Evolutionary conservation across 257 asterid genomes (phyloP), one percentile per base, ranked within the genome.

Genomic region (Nicotiana otophora): DNA sequence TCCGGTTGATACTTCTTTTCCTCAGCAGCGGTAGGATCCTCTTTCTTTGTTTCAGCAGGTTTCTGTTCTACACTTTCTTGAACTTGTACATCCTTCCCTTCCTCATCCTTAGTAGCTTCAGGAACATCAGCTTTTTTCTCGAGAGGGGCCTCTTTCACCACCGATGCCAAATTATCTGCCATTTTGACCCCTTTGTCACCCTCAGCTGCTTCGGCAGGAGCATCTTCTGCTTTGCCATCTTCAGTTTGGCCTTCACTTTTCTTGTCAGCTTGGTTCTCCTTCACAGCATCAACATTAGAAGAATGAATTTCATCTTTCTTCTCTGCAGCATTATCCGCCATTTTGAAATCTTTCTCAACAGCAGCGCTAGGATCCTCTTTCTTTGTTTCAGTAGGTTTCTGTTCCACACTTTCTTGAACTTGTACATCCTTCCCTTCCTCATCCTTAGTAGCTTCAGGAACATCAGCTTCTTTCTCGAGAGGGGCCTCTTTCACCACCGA

Each of bases 21-120:
- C n/a, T 53, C 65, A 33, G 9, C 78, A 53, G 42, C 82, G 16
- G 48, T 86, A 64, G 78, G 72, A 17, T 23, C 81, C 30, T 66
- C 82, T 79, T 84, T 70, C 62, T 55, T 78, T 66, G 78, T 85
- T 79, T 66, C 84, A 76, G 42, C 39, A 5, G 83, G 58, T 81
- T 36, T 28, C 31, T 69, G 83, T 42, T 84, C 84, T 17, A 64
- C n/a, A 20, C 88, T 55, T 17, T 2, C 62, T 55, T 55, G 63
- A 6, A 57, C 26, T 8, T 57, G 26, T 17, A 57, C 20, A 57
- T 57, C 26, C 63, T 17, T 65, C 26, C 36, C 82, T 33, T 51
- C 42, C 20, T 81, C 87, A 77, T 39, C 67, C 28, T 17, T 64
- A 34, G 81, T 54, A 65, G 63, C 77, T 72, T 70, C 87, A 78